phyloP scores from a whole-genome alignment of 2,329 filamentous ascomycete species.

The Claviceps pazoutovae region DNA sequence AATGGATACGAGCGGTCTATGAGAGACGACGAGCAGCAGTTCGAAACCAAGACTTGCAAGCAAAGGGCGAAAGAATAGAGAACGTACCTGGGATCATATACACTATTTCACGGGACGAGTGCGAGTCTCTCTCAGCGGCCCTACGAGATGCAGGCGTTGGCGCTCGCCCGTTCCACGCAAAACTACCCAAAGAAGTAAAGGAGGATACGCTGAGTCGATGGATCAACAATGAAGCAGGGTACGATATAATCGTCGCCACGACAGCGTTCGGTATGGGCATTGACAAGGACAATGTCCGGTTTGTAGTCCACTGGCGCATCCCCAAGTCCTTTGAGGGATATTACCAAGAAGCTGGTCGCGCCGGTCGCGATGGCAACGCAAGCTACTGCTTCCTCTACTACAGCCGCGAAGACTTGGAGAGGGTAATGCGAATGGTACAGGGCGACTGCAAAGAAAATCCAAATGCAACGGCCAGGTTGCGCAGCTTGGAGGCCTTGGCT shows the following conservation, averaged over 20 bases:
- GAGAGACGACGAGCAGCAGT: constrained; percentile 47
- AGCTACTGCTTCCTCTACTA: constrained; percentile 85
- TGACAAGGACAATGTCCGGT: constrained; percentile 87
- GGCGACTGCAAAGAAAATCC: constrained; percentile 27
- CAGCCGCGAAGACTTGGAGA: constrained; percentile 71
- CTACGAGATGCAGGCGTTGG: constrained; percentile 57
- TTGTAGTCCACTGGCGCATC: constrained; percentile 88
- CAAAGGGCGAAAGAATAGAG: constrained; percentile 39
- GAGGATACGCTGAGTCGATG: constrained; percentile 57
- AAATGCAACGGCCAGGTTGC: constrained; percentile 37
- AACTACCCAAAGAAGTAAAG: constrained; percentile 53
- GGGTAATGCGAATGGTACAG: constrained; percentile 45
- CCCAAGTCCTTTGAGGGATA: constrained; percentile 93
- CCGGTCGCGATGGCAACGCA: constrained; percentile 78
- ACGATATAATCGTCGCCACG: constrained; percentile 87
- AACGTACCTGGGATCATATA: constrained; percentile 70
- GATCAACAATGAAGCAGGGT: constrained; percentile 60
- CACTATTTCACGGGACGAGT: constrained; percentile 60
- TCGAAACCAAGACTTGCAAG: constrained; percentile 44
- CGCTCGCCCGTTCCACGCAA: constrained; percentile 59
- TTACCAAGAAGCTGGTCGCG: constrained; percentile 88
- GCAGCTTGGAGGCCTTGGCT: constrained; percentile 55
- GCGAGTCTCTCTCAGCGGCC: constrained; percentile 53
- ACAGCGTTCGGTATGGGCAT: constrained; percentile 98
- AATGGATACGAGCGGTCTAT: constrained; percentile 64